Percentiles rank a stretch among this genome's conserved stretches.
Evolutionary conservation across 306 rosid genomes (phyloP).

Genomic region (Lathyrus oleraceus): DNA sequence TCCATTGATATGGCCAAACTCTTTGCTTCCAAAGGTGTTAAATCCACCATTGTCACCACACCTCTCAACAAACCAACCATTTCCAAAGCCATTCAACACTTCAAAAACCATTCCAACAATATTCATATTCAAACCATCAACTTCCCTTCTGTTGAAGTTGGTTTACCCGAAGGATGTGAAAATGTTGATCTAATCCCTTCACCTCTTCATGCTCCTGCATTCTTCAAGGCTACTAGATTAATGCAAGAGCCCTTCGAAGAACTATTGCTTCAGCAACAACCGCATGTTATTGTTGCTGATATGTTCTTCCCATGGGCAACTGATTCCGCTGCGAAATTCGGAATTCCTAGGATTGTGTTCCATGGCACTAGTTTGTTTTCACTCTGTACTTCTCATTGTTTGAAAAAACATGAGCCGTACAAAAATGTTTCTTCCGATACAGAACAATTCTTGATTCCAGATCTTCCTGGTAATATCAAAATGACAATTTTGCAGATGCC

Average conservation of each 20-base stretch:
- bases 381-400: slow-evolving; percentile 2
- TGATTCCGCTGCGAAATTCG: slow-evolving; percentile 35
- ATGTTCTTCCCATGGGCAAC: slow-evolving; percentile 41
- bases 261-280: slow-evolving; percentile 2
- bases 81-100: slow-evolving; percentile 28
- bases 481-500: slow-evolving; percentile 39
- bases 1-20: slow-evolving; percentile 44
- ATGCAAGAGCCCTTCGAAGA: slow-evolving; percentile 39
- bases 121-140: slow-evolving; percentile 31
- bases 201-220: background rate
- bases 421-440: slow-evolving; percentile 45
- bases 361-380: slow-evolving; percentile 38
- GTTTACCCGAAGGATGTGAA: slow-evolving; percentile 46
- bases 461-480: slow-evolving; percentile 42
- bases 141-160: slow-evolving; percentile 23
- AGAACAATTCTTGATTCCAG: slow-evolving; percentile 41
- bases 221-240: slow-evolving; percentile 2
- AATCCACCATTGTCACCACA: slow-evolving; percentile 54
- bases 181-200: slow-evolving; percentile 20
- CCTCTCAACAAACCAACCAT: slow-evolving; percentile 34
- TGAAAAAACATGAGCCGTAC: slow-evolving; percentile 33
- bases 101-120: background rate
- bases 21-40: slow-evolving; percentile 37
- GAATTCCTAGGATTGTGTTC: slow-evolving; percentile 43
- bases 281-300: slow-evolving; percentile 34